A percentile compares a stretch with the other conserved stretches of the same genome.
Conservation (phyloP, 768 basidiomycete genomes). For the Inosperma sp. region DNA sequence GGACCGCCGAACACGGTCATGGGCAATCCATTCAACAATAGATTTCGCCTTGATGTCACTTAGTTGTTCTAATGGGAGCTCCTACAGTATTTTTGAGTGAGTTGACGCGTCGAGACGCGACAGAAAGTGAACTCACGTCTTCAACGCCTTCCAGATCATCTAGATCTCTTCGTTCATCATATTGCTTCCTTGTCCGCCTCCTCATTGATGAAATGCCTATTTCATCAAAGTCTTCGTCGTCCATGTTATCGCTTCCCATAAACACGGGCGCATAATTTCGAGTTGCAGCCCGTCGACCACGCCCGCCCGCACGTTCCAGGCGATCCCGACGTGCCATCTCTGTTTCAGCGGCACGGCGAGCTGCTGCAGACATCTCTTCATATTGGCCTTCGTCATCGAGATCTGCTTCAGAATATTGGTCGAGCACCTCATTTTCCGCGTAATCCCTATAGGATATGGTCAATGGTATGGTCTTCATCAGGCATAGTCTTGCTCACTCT, state of each 20-base stretch:
- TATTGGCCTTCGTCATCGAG: conserved; percentile 78
- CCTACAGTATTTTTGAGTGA: conserved; percentile 41
- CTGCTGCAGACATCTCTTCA: conserved; percentile 60
- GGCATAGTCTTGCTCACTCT: conserved; percentile 43
- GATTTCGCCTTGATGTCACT: conserved; percentile 98
- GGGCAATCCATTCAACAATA: conserved; percentile 96
- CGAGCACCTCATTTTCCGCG: conserved; percentile 72
- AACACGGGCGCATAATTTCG: conserved; percentile 85
- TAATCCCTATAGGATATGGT: conserved; percentile 63
- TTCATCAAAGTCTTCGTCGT: conserved; percentile 72
- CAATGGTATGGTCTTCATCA: conserved; percentile 10
- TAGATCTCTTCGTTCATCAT: conserved; percentile 86
- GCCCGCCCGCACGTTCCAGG: conserved; percentile 57
- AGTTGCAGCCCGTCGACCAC: conserved; percentile 69
- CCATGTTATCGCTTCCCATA: conserved; percentile 71
- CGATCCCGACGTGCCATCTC: conserved; percentile 89
- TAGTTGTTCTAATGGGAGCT: conserved; percentile 91
- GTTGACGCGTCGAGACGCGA: background rate
- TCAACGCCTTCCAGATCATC: conserved; percentile 90
- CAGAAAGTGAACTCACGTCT: conserved; percentile 51
- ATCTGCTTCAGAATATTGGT: conserved; percentile 82
- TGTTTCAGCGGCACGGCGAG: conserved; percentile 77
- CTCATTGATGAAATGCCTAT: conserved; percentile 68
- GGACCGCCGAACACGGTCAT: conserved; percentile 83
- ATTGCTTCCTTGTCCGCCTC: conserved; percentile 79